Evolutionary conservation across 2,329 filamentous ascomycete species (phyloP).

Genomic region (Cercospora sesami): DNA sequence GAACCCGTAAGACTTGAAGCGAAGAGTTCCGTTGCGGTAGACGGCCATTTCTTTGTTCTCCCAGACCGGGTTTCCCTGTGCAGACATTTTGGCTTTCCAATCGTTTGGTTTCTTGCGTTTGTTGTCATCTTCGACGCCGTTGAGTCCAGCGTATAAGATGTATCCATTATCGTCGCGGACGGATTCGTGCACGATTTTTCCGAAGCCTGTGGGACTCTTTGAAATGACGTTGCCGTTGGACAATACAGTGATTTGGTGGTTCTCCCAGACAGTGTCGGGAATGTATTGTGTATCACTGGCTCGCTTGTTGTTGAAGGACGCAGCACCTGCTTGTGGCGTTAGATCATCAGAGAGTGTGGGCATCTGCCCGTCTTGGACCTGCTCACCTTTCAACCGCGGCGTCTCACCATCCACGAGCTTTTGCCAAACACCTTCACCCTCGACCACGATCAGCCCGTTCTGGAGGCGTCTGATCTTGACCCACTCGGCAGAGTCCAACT

Average conservation of each 20-base stretch:
- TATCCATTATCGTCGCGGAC: neutral
- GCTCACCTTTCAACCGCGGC: neutral
- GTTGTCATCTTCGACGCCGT: neutral
- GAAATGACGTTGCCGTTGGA: neutral
- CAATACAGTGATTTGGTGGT: neutral
- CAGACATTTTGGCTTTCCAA: neutral
- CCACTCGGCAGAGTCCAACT: neutral
- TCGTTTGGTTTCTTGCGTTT: neutral
- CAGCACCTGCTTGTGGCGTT: neutral
- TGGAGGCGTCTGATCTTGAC: neutral
- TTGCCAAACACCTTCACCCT: neutral
- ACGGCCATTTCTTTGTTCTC: neutral
- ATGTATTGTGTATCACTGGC: neutral
- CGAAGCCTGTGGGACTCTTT: neutral
- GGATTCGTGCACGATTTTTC: neutral
- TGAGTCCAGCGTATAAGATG: neutral
- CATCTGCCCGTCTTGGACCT: neutral
- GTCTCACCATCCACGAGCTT: neutral
- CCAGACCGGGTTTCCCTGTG: neutral
- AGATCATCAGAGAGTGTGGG: neutral
- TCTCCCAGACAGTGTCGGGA: neutral
- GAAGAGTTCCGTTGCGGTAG: neutral
- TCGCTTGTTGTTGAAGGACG: neutral
- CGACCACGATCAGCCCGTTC: constrained; percentile 1
- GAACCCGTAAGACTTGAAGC: neutral